A percentile compares a stretch with the other conserved stretches of the same genome.
phyloP scores from a whole-genome alignment of 75 land plant genomes.

The Gnetum montanum region DNA sequence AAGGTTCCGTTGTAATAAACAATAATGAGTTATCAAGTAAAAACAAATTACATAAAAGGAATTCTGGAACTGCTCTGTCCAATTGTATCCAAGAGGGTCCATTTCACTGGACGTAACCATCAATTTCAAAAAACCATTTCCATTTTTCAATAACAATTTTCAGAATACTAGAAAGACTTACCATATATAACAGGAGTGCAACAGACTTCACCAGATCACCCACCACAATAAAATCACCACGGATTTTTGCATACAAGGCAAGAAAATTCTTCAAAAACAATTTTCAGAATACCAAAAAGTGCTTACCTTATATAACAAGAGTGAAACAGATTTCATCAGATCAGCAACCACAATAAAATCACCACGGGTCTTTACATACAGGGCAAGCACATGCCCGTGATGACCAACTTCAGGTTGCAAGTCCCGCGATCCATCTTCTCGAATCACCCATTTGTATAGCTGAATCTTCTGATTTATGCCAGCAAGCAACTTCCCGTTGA shows the following conservation, averaged over 20 bases:
- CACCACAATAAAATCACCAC: slow-evolving; percentile 98
- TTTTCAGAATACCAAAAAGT: too few species aligned
- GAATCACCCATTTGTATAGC: slow-evolving; percentile 88
- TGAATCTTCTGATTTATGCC: slow-evolving; percentile 98
- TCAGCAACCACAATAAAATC: slow-evolving; percentile 99
- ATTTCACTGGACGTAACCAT: not conserved
- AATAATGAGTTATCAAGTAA: too few species aligned
- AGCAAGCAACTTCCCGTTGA: slow-evolving; percentile 95
- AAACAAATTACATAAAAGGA: too few species aligned
- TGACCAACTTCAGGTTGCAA: slow-evolving; percentile 94
- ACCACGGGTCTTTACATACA: slow-evolving; percentile 96
- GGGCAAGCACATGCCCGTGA: slow-evolving; percentile 96
- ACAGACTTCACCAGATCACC: slow-evolving; percentile 98
- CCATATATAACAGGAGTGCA: slow-evolving; percentile 91
- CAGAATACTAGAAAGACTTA: slow-evolving; percentile 11
- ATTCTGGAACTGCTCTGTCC: too few species aligned
- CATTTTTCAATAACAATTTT: slow-evolving; percentile 1
- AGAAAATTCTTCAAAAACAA: too few species aligned
- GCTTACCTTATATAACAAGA: slow-evolving; percentile 87
- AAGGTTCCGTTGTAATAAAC: too few species aligned
- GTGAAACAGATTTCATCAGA: slow-evolving; percentile 93
- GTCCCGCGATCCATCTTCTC: slow-evolving; percentile 93
- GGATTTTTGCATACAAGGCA: slow-evolving; percentile 92
- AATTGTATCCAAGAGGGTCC: not conserved
- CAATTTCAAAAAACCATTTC: not conserved